Evolutionary conservation across 768 basidiomycete genomes (phyloP), one percentile per base, ranked within the genome.

Genomic region (Amanita subjunquillea): DNA sequence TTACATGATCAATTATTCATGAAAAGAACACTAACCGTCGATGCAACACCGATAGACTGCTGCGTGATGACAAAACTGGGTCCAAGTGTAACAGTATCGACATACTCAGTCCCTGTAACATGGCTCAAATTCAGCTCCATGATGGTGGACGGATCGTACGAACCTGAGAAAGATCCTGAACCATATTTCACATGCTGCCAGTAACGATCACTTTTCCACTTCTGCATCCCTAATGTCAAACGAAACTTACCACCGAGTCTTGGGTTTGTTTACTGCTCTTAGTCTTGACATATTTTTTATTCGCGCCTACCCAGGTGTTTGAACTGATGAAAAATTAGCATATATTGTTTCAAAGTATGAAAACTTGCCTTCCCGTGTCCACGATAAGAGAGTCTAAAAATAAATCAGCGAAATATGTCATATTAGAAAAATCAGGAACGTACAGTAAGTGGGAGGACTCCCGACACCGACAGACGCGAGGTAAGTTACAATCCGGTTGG

Each of bases 21-120:
- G 9, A 8, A 29, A 8, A 22, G 22, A 17, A 3, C 13, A 36
- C 56, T 41, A 17, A 68, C 69, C 0, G 25, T 62, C 6, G 68
- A 63, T 17, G 84, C 82, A 49, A 80, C 83, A 58, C 84, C 84
- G 48, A 87, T 83, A 7, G 81, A 83, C 58, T 87, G 49, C 2
- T 50, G 46, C 9, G 65, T 53, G 48, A 87, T 76, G 45, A 71
- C 70, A 22, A 84, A 71, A 25, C 71, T 72, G 29, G 29, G 29
- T 12, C 72, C 70, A 53, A 87, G 65, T 1, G 75, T 72, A 42
- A 87, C 79, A 2, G 67, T 70, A 63, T 87, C 85, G 13, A 62
- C 70, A 59, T 67, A 77, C 60, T 76, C 74, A 49, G 62, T 71
- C 27, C 75, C 76, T 74, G 6, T 4, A 32, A 50, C 12, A 7